Evolutionary conservation across 2,329 filamentous ascomycete genomes (phyloP).

Genomic region (Emericellopsis cladophorae): DNA sequence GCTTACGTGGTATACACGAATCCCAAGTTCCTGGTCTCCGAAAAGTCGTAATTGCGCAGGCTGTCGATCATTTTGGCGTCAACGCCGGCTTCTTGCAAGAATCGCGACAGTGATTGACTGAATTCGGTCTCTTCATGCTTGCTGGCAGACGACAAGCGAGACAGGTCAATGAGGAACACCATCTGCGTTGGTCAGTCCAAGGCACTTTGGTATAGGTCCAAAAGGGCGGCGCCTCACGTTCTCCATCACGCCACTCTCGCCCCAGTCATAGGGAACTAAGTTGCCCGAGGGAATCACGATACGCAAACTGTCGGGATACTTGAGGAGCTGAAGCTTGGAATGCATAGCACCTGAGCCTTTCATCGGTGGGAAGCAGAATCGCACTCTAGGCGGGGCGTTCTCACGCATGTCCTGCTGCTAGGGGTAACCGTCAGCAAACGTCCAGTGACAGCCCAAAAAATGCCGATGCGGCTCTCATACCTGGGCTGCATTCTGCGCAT

Average conservation of each 20-base stretch:
- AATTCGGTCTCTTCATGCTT: slow-evolving; percentile 35
- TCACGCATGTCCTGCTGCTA: slow-evolving; percentile 28
- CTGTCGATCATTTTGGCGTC: slow-evolving; percentile 53
- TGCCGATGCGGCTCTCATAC: slow-evolving; percentile 16
- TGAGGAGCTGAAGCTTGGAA: slow-evolving; percentile 87
- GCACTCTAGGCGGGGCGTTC: slow-evolving; percentile 41
- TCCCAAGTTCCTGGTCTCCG: slow-evolving; percentile 53
- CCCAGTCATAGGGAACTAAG: slow-evolving; percentile 78
- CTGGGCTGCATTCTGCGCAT: slow-evolving; percentile 37
- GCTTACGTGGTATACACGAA: slow-evolving; percentile 79
- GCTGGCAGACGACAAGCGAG: slow-evolving; percentile 34
- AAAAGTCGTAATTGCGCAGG: slow-evolving; percentile 71
- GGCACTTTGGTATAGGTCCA: not conserved
- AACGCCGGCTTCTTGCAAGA: slow-evolving; percentile 54
- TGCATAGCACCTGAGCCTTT: slow-evolving; percentile 69
- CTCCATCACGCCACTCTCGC: slow-evolving; percentile 72
- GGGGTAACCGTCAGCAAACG: not conserved
- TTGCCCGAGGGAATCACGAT: slow-evolving; percentile 84
- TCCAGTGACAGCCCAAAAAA: not conserved
- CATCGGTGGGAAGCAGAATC: slow-evolving; percentile 77
- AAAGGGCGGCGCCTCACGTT: slow-evolving; percentile 41
- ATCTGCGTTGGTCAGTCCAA: slow-evolving; percentile 31
- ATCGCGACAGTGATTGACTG: slow-evolving; percentile 56
- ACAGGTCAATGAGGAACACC: slow-evolving; percentile 87
- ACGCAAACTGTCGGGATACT: slow-evolving; percentile 59